Percentiles rank a stretch among this genome's conserved stretches.
These are phyloP conservation scores for Annulohypoxylon moriforme DNA, from an alignment of 495 filamentous ascomycete species.

Conservation along the genomic window DNA sequence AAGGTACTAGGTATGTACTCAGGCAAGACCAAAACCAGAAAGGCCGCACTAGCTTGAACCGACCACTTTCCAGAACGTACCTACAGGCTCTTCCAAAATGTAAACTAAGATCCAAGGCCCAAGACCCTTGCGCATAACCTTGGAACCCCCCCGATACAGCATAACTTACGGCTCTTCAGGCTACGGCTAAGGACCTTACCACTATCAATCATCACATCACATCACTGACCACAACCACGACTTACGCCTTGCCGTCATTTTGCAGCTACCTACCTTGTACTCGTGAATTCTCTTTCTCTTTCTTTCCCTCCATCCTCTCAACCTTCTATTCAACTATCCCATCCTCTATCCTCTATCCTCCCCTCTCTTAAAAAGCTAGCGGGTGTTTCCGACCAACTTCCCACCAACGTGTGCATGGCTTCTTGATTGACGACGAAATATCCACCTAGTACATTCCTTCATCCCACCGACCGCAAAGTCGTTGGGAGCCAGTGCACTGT, in stretches of 20 bases:
- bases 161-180: constrained; percentile 19
- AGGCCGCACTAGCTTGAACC: constrained; percentile 39
- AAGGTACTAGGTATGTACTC: constrained; percentile 8
- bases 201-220: constrained; percentile 41
- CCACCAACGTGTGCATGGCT: constrained; percentile 27
- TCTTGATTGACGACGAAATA: constrained; percentile 29
- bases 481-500: constrained; percentile 37
- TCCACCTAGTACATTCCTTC: constrained; percentile 26
- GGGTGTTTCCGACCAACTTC: constrained; percentile 32
- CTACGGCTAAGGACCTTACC: constrained; percentile 30
- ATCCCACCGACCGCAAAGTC: constrained; percentile 34
- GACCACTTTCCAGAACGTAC: constrained; percentile 28
- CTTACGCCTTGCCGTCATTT: constrained; percentile 42
- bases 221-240: constrained; percentile 36
- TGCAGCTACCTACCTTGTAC: no score
- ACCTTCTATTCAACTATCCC: not conserved
- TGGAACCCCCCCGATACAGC: not conserved
- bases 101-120: constrained; percentile 3
- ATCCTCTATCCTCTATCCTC: not conserved
- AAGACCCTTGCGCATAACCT: constrained; percentile 37
- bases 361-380: constrained; percentile 27
- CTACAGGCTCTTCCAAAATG: constrained; percentile 28
- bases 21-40: constrained; percentile 28
- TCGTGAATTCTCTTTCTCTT: constrained; percentile 33
- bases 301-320: not conserved